These are phyloP conservation scores for Eruca vesicaria DNA, from an alignment of 441 rosid genomes.

Conservation along the genomic window DNA sequence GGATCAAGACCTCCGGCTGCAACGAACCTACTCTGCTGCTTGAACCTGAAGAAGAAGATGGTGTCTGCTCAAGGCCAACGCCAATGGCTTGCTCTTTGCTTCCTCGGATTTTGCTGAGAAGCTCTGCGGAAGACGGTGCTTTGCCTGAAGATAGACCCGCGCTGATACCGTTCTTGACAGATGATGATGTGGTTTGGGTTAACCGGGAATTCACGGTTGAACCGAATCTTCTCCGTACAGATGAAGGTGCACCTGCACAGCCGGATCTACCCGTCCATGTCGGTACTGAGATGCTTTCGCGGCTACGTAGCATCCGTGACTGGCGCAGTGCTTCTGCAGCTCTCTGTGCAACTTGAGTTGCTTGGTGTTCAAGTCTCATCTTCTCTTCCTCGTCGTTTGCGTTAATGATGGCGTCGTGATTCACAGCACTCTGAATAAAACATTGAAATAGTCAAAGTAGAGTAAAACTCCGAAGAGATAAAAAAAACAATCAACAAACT, in stretches of 20 bases:
- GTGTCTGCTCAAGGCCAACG: slow-evolving; percentile 49
- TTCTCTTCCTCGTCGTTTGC: slow-evolving; percentile 75
- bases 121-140: slow-evolving; percentile 81
- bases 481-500: slow-evolving; percentile 27
- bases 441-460: not conserved
- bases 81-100: slow-evolving; percentile 63
- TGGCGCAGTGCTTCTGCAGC: slow-evolving; percentile 94
- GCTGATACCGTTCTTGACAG: slow-evolving; percentile 43
- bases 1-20: slow-evolving; percentile 83
- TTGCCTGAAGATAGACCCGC: slow-evolving; percentile 85
- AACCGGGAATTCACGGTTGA: slow-evolving; percentile 57
- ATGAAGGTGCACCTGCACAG: slow-evolving; percentile 85
- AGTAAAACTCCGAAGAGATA: not conserved
- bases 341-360: slow-evolving; percentile 83
- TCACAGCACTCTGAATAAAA: slow-evolving; percentile 72
- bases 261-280: slow-evolving; percentile 98
- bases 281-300: slow-evolving; percentile 72
- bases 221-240: slow-evolving; percentile 70
- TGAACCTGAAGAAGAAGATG: slow-evolving; percentile 38
- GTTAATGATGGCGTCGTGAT: slow-evolving; percentile 82
- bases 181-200: slow-evolving; percentile 39
- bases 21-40: slow-evolving; percentile 40
- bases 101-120: slow-evolving; percentile 78
- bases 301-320: slow-evolving; percentile 81
- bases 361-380: slow-evolving; percentile 84